Evolutionary conservation across 2,329 filamentous ascomycete genomes (phyloP).

Genomic region (Xylariales sp.): DNA sequence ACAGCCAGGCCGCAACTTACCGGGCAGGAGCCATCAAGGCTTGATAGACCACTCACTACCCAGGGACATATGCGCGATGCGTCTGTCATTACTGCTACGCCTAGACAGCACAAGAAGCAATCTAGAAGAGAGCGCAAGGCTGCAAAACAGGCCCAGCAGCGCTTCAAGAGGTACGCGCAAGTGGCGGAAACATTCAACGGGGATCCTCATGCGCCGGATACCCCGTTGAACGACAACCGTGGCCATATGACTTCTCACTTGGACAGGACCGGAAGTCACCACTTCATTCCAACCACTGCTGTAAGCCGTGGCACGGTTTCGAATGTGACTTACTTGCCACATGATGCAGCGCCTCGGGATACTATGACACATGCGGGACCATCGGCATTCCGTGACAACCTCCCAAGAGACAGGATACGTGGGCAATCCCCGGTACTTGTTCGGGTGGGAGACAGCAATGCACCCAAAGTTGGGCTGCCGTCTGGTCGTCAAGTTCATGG

Average conservation of each 20-base stretch:
- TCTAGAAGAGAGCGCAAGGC: slow-evolving; percentile 22
- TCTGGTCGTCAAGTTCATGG: slow-evolving; percentile 11
- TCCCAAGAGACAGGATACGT: not conserved
- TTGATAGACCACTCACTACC: slow-evolving; percentile 3
- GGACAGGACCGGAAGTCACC: too few species aligned
- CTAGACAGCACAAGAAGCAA: slow-evolving; percentile 18
- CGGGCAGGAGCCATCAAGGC: slow-evolving; percentile 2
- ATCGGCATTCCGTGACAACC: not conserved
- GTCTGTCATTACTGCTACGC: slow-evolving; percentile 12
- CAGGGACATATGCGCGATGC: slow-evolving; percentile 13
- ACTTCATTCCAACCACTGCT: too few species aligned
- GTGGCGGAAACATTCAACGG: slow-evolving; percentile 26
- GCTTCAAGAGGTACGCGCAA: slow-evolving; percentile 30
- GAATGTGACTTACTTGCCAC: too few species aligned
- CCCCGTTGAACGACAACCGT: slow-evolving; percentile 9
- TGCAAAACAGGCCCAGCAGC: slow-evolving; percentile 24
- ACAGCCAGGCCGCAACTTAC: not conserved
- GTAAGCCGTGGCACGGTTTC: too few species aligned
- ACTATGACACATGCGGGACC: not conserved
- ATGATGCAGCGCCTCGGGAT: too few species aligned
- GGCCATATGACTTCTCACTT: too few species aligned
- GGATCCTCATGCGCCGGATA: slow-evolving; percentile 9
- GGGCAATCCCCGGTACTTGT: slow-evolving; percentile 16
- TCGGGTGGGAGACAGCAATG: slow-evolving; percentile 18
- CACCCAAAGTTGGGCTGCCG: slow-evolving; percentile 28